A percentile compares a stretch with the other conserved stretches of the same genome.
These are phyloP conservation scores for Naganishia cerealis DNA, from an alignment of 1,284 basidiomycete genomes.

Conservation along the genomic window DNA sequence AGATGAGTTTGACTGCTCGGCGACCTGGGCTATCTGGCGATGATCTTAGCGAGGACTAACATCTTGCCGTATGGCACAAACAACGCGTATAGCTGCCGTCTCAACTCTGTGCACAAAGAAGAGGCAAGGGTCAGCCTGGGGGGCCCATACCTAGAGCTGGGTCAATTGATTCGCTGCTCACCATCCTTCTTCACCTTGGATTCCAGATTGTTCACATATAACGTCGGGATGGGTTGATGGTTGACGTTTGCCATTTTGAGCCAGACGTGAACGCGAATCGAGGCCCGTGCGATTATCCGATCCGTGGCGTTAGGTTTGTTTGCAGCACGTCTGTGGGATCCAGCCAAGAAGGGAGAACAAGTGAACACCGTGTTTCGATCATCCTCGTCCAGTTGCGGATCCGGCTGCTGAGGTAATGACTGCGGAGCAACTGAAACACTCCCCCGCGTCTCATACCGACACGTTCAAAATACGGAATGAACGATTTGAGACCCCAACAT, in stretches of 20 bases:
- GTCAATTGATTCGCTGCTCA: slow-evolving; percentile 38
- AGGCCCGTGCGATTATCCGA: too few relatives aligned
- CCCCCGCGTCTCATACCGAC: neutral
- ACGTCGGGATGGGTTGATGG: slow-evolving; percentile 74
- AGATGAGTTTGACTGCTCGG: neutral
- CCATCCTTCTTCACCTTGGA: slow-evolving; percentile 87
- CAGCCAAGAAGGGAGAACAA: neutral
- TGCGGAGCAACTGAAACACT: slow-evolving; percentile 13
- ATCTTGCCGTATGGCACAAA: slow-evolving; percentile 92
- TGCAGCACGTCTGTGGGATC: neutral
- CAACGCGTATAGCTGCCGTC: slow-evolving; percentile 77
- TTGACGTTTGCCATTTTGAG: slow-evolving; percentile 26
- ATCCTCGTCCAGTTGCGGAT: neutral
- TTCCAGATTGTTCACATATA: slow-evolving; percentile 93
- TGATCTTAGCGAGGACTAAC: slow-evolving; percentile 39
- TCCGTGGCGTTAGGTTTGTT: too few relatives aligned
- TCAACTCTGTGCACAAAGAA: slow-evolving; percentile 63
- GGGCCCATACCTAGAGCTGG: neutral
- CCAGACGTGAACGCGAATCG: neutral
- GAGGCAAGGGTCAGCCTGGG: neutral
- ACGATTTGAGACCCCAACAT: too few relatives aligned
- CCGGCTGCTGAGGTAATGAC: slow-evolving; percentile 6
- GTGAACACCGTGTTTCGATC: slow-evolving; percentile 1
- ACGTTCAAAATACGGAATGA: slow-evolving; percentile 10
- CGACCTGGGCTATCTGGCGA: neutral